A percentile compares a stretch with the other conserved stretches of the same genome.
Conservation (phyloP, 331 rosid species). For the Pyracantha coccinea region DNA sequence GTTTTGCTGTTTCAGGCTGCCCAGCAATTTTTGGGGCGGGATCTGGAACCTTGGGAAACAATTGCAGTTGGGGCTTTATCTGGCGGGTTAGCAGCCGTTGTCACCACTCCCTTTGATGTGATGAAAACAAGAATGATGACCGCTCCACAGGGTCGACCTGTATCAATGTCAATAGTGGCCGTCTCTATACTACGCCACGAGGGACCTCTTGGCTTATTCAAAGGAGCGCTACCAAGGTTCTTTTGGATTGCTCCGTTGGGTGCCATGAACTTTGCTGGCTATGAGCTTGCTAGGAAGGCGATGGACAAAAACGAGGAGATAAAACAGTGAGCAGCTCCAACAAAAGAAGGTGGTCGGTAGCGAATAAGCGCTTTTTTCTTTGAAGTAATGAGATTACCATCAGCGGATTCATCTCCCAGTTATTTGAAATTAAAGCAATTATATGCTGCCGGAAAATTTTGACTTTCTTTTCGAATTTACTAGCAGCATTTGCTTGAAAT, state of each 20-base stretch:
- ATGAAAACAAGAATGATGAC: constrained; percentile 99
- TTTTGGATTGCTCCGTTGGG: constrained; percentile 99
- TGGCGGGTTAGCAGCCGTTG: constrained; percentile 94
- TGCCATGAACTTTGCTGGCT: constrained; percentile 99
- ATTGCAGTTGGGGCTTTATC: constrained; percentile 93
- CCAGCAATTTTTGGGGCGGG: constrained; percentile 64
- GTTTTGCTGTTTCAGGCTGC: constrained; percentile 37
- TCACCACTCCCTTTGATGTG: constrained; percentile 94
- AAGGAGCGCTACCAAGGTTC: constrained; percentile 95
- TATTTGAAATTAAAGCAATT: constrained; percentile 11
- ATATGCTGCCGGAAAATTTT: constrained; percentile 32
- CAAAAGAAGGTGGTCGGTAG: constrained; percentile 42
- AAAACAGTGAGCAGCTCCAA: constrained; percentile 21
- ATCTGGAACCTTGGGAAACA: constrained; percentile 94
- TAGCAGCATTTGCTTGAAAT: constrained; percentile 26
- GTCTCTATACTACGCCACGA: constrained; percentile 68
- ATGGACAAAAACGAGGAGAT: constrained; percentile 72
- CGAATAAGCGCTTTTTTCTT: constrained; percentile 18
- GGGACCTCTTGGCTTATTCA: constrained; percentile 91
- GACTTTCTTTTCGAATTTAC: constrained; percentile 21
- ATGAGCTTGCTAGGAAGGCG: constrained; percentile 91
- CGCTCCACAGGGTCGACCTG: constrained; percentile 66
- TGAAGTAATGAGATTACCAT: background rate
- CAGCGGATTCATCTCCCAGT: background rate
- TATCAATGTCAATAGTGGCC: constrained; percentile 71